A percentile compares a stretch with the other conserved stretches of the same genome.
Conservation (phyloP, 2,329 filamentous ascomycete species). For the Pseudogymnoascus sp. region DNA sequence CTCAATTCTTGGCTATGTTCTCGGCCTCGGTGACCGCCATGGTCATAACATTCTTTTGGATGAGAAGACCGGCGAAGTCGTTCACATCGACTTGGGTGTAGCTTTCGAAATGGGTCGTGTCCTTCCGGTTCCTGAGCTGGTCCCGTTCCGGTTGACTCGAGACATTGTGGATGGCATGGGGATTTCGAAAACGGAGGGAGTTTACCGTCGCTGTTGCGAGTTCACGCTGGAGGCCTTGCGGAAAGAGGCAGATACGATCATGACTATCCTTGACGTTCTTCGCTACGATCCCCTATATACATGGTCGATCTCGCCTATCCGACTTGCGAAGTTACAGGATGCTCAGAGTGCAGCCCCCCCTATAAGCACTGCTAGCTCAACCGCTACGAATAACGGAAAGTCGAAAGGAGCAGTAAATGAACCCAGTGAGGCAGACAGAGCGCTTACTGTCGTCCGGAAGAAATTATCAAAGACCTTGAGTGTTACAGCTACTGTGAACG, state of each 20-base stretch:
- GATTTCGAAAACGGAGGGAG: conserved; percentile 87
- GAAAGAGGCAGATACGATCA: conserved; percentile 94
- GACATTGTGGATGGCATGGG: conserved; percentile 98
- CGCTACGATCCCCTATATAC: conserved; percentile 97
- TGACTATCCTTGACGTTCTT: conserved; percentile 95
- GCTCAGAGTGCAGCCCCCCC: conserved; percentile 42
- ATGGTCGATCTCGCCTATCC: conserved; percentile 77
- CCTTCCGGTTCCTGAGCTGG: conserved; percentile 89
- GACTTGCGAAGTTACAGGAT: conserved; percentile 58
- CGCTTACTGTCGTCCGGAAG: conserved; percentile 88
- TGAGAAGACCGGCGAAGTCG: conserved; percentile 80
- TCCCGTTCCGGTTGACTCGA: conserved; percentile 88
- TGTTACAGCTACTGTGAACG: conserved; percentile 91
- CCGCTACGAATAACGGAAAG: conserved; percentile 24
- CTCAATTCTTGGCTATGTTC: conserved; percentile 86
- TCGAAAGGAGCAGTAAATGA: conserved; percentile 44
- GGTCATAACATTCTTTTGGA: conserved; percentile 96
- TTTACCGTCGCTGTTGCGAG: conserved; percentile 96
- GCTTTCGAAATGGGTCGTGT: conserved; percentile 95
- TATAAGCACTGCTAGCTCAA: conserved; percentile 22
- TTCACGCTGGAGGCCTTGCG: conserved; percentile 91
- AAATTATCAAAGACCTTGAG: conserved; percentile 92
- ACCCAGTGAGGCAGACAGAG: conserved; percentile 78
- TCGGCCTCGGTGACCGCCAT: conserved; percentile 89
- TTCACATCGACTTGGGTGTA: conserved; percentile 95